Conservation (phyloP, 805 yeast species). For the Cyberlindnera misumaiensis region DNA sequence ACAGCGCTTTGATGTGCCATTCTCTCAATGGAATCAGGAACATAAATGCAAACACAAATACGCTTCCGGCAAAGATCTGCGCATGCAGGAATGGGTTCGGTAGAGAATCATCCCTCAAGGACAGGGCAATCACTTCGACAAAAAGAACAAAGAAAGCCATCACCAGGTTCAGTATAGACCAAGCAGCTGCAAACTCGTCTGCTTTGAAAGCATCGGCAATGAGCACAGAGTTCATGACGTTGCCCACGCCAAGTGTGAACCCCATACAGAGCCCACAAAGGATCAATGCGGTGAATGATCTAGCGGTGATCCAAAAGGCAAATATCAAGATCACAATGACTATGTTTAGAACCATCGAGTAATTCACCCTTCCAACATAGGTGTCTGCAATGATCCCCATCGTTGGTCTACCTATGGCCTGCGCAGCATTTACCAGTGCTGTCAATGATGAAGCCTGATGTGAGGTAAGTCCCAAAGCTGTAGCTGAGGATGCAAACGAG, state of each 20-base stretch:
- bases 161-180: conserved; percentile 30
- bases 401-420: conserved; percentile 40
- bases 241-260: conserved; percentile 36
- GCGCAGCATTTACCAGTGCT: conserved; percentile 42
- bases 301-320: conserved; percentile 41
- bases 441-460: conserved; percentile 38
- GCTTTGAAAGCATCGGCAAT: conserved; percentile 34
- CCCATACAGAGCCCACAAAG: conserved; percentile 39
- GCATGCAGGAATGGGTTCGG: conserved; percentile 45
- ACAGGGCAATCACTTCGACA: conserved; percentile 52
- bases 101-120: conserved; percentile 27
- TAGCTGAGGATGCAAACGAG: conserved; percentile 40
- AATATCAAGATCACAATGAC: conserved; percentile 31
- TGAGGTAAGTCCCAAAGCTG: conserved; percentile 40
- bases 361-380: conserved; percentile 37
- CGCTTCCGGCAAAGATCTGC: conserved; percentile 52
- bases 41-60: conserved; percentile 36
- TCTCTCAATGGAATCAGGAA: conserved; percentile 43
- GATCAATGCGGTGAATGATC: conserved; percentile 32
- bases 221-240: conserved; percentile 35
- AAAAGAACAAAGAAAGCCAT: conserved; percentile 33
- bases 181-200: conserved; percentile 32
- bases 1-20: conserved; percentile 35
- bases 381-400: conserved; percentile 42
- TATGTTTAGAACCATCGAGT: conserved; percentile 31